Evolutionary conservation across 495 filamentous ascomycete species (phyloP), one percentile per base, ranked within the genome.

Genomic region (Penicillium coprophilum): DNA sequence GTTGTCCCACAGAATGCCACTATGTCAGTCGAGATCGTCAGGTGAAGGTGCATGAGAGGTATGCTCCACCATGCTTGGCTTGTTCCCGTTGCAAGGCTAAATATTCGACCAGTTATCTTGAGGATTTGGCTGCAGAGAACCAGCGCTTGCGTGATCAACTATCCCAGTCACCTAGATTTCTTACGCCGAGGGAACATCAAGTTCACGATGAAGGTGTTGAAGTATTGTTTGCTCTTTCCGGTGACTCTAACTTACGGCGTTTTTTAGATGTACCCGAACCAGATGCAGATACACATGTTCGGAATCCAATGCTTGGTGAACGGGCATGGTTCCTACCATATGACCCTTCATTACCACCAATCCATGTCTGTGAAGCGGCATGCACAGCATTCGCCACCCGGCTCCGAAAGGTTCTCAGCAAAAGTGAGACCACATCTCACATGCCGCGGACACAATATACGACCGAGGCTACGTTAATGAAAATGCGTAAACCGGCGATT

Each of bases 11-110:
- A 17, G 66, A 72, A 19, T 76, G 71, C 43, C 50, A 44, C 17
- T 76, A 73, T 55, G 57, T 71, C 8, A 58, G 63, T 40, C 67
- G 70, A 27, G 70, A 75, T 56, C 65, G 71, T n/a, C 64, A 70
- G 39, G 46, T 74, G 3, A 66, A 65, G 50, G 61, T 74, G 5
- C 65, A 68, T 19, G 68, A 74, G 40, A 71, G 69, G 69, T 74
- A 58, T 17, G 43, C 17, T 28, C 46, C 32, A 46, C 34, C 10
- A 4, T 21, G 8, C 28, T 12, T 12, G 39, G 10, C 23, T 31
- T 44, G 12, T 2, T 44, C 28, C 28, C 5, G 17, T n/a, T 23
- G 20, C 30, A 6, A 10, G 20, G 32, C 58, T 47, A 53, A 53
- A 7, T 5, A 38, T 46, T 13, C 21, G 7, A 27, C 24, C 23